Conservation (phyloP, 2,329 filamentous ascomycete species). For the Aspergillaceae sp. region DNA sequence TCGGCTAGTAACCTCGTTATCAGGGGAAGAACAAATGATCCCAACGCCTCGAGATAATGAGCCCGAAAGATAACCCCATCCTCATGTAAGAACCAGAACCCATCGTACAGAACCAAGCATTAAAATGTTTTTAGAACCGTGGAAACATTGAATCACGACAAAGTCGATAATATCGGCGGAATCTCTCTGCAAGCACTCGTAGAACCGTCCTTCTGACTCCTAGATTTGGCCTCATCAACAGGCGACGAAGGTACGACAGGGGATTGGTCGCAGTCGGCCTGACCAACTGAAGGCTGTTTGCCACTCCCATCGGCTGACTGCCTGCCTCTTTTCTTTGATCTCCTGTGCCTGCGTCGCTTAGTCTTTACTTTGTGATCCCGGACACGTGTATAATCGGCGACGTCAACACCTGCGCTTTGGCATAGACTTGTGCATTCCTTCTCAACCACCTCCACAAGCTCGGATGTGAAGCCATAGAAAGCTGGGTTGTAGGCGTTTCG, state of each 20-base stretch:
- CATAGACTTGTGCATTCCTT: slow-evolving; percentile 31
- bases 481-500: slow-evolving; percentile 37
- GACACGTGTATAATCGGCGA: slow-evolving; percentile 21
- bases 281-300: neutral
- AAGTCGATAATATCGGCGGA: too few species aligned
- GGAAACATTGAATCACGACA: too few species aligned
- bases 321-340: slow-evolving; percentile 14
- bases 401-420: slow-evolving; percentile 26
- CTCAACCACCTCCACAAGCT: slow-evolving; percentile 31
- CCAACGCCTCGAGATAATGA: too few species aligned
- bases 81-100: too few species aligned
- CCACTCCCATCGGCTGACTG: slow-evolving; percentile 2
- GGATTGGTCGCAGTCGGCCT: neutral
- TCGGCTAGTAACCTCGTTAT: too few species aligned
- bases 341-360: slow-evolving; percentile 12
- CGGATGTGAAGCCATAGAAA: slow-evolving; percentile 33
- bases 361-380: slow-evolving; percentile 16
- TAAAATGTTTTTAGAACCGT: too few species aligned
- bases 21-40: too few species aligned
- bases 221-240: neutral
- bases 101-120: too few species aligned
- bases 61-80: too few species aligned
- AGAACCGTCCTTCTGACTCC: neutral
- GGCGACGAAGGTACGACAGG: neutral
- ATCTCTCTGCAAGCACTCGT: too few species aligned